Percentiles rank a stretch among this genome's conserved stretches.
Conservation (phyloP, 768 basidiomycete genomes). For the Tylopilus subfusipes region DNA sequence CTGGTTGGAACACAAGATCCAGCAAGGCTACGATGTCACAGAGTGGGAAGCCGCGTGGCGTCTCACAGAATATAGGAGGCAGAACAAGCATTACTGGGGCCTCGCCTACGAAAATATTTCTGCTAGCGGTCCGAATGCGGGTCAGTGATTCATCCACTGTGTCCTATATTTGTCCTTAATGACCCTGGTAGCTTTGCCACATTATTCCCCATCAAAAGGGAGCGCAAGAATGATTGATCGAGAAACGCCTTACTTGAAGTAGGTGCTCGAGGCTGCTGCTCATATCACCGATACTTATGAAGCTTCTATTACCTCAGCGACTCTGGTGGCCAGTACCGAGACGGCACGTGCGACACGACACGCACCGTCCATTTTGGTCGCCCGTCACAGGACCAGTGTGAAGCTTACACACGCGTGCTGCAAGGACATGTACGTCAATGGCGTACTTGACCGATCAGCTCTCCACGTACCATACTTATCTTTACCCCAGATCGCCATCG, state of each 20-base stretch:
- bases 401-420: slow-evolving; percentile 91
- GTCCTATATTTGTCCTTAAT: not conserved
- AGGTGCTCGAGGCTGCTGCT: slow-evolving; percentile 27
- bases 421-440: slow-evolving; percentile 83
- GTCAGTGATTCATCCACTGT: slow-evolving; percentile 30
- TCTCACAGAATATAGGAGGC: slow-evolving; percentile 70
- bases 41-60: slow-evolving; percentile 92
- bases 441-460: slow-evolving; percentile 17
- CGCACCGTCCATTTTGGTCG: slow-evolving; percentile 83
- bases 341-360: slow-evolving; percentile 87
- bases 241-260: slow-evolving; percentile 87
- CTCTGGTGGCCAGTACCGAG: slow-evolving; percentile 85
- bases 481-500: slow-evolving; percentile 75
- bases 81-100: slow-evolving; percentile 73
- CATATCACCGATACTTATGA: slow-evolving; percentile 16
- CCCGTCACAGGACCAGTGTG: slow-evolving; percentile 80
- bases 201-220: slow-evolving; percentile 77
- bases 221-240: slow-evolving; percentile 71
- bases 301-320: slow-evolving; percentile 51
- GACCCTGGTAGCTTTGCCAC: slow-evolving; percentile 65
- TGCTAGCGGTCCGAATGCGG: slow-evolving; percentile 85
- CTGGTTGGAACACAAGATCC: slow-evolving; percentile 82
- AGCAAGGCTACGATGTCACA: slow-evolving; percentile 75
- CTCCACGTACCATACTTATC: slow-evolving; percentile 17
- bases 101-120: slow-evolving; percentile 89